Percentiles rank a stretch among this genome's conserved stretches.
Evolutionary conservation across 306 rosid genomes (phyloP).

Genomic region (Malus sieversii): DNA sequence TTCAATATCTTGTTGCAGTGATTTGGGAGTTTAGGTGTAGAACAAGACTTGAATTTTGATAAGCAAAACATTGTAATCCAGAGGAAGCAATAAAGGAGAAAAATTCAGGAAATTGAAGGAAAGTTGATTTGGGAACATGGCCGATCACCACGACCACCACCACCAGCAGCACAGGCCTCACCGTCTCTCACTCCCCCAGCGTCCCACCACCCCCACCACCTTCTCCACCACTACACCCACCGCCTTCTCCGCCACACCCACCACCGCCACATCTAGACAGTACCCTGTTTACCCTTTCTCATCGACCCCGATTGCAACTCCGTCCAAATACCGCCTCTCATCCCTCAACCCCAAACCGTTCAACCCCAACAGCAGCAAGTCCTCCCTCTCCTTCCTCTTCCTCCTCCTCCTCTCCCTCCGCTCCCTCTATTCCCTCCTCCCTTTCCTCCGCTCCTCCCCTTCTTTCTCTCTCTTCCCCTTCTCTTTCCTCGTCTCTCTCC

Average conservation of each 20-base stretch:
- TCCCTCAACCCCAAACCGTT: slow-evolving; percentile 36
- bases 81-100: not conserved
- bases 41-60: not conserved
- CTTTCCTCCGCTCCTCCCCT: slow-evolving; percentile 73
- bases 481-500: slow-evolving; percentile 47
- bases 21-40: not conserved
- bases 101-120: not conserved
- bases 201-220: slow-evolving; percentile 19
- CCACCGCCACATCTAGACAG: slow-evolving; percentile 15
- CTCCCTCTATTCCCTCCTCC: slow-evolving; percentile 64
- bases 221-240: slow-evolving; percentile 6
- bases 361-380: slow-evolving; percentile 6
- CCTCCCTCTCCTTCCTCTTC: slow-evolving; percentile 56
- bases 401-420: slow-evolving; percentile 68
- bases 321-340: slow-evolving; percentile 58
- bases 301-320: slow-evolving; percentile 51
- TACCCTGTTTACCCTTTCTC: slow-evolving; percentile 40
- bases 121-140: not conserved
- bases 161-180: slow-evolving; percentile 58
- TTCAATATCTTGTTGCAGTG: not conserved
- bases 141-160: slow-evolving; percentile 36
- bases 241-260: slow-evolving; percentile 21
- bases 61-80: not conserved
- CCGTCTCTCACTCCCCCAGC: slow-evolving; percentile 65
- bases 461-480: slow-evolving; percentile 75